These are phyloP conservation scores for Naegleria gruberi DNA, from an alignment of 208 protist genomes.

Conservation along the genomic window DNA sequence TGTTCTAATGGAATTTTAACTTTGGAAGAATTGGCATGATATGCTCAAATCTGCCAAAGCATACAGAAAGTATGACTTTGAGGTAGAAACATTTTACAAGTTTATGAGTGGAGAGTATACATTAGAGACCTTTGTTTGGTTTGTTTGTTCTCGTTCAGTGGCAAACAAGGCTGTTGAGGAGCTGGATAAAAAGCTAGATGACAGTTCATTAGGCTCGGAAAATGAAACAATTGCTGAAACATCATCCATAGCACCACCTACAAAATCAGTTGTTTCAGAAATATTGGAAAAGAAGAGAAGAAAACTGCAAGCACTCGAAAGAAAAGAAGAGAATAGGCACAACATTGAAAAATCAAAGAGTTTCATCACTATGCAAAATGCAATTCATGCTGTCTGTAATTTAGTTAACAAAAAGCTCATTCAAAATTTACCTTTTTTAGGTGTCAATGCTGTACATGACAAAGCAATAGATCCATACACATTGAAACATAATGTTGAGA, in stretches of 20 bases:
- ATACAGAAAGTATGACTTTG: not conserved
- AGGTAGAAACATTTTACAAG: not conserved
- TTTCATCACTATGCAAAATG: too few species aligned
- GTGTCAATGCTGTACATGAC: not conserved
- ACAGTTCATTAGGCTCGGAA: not conserved
- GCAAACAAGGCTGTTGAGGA: too few species aligned
- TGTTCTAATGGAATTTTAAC: too few species aligned
- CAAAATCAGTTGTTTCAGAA: not conserved
- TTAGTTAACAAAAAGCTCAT: too few species aligned
- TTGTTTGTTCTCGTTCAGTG: not conserved
- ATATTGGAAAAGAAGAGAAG: not conserved
- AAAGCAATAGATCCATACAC: not conserved
- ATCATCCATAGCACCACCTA: not conserved
- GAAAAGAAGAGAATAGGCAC: too few species aligned
- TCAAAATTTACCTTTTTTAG: not conserved
- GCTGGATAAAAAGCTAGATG: too few species aligned
- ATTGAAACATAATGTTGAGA: too few species aligned
- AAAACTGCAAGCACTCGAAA: not conserved
- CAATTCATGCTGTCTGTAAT: too few species aligned
- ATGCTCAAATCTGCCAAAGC: not conserved
- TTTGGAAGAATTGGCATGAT: not conserved
- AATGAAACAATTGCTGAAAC: not conserved
- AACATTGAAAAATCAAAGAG: too few species aligned
- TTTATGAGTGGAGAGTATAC: not conserved
- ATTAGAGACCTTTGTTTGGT: not conserved